Evolutionary conservation across 306 rosid species (phyloP).

Genomic region (Castanospermum australe): DNA sequence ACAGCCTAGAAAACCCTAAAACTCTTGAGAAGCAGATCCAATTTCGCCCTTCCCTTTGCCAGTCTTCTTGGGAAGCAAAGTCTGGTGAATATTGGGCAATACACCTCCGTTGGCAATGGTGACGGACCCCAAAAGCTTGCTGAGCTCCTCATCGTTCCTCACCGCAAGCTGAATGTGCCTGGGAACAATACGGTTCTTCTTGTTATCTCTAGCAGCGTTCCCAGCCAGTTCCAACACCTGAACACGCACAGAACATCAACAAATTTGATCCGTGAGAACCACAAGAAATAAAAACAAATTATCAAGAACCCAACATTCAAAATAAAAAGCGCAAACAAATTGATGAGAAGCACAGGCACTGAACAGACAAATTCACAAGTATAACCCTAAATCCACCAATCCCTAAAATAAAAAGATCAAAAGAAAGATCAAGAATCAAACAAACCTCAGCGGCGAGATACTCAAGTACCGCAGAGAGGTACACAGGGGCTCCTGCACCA

Average conservation of each 20-base stretch:
- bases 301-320: background rate
- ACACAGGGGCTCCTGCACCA: constrained; percentile 93
- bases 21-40: constrained; percentile 88
- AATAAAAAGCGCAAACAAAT: no score
- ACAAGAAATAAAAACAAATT: background rate
- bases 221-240: constrained; percentile 89
- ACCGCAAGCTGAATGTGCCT: constrained; percentile 89
- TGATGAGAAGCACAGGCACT: background rate
- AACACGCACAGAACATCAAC: background rate
- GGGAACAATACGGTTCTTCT: constrained; percentile 86
- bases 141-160: constrained; percentile 81
- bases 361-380: background rate
- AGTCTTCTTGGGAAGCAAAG: constrained; percentile 68
- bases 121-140: constrained; percentile 79
- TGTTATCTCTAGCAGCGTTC: constrained; percentile 86
- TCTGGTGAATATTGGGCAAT: constrained; percentile 67
- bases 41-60: constrained; percentile 80
- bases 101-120: constrained; percentile 84
- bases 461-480: constrained; percentile 87
- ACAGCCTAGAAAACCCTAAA: constrained; percentile 28
- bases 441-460: constrained; percentile 90
- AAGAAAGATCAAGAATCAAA: background rate
- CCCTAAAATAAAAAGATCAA: background rate
- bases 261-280: background rate
- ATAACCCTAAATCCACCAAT: background rate